Evolutionary conservation across 805 yeast species (phyloP).

Genomic region (Candida hispaniensis): DNA sequence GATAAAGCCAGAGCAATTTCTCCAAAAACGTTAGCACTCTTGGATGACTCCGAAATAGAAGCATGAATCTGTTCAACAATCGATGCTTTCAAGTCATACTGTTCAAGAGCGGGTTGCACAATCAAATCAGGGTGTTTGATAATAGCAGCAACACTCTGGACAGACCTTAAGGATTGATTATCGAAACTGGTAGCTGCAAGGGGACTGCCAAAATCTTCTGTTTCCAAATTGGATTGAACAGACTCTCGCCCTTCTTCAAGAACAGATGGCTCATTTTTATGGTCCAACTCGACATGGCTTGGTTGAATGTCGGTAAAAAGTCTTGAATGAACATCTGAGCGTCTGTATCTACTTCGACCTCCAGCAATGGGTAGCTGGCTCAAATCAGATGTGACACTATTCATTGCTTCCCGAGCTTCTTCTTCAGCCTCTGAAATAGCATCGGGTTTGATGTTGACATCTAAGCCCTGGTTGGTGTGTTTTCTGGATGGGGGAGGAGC

Average conservation of each 20-base stretch:
- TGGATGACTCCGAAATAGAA: slow-evolving; percentile 56
- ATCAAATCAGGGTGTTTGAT: slow-evolving; percentile 26
- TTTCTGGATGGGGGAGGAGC: slow-evolving; percentile 15
- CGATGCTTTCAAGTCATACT: slow-evolving; percentile 47
- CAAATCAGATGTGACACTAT: slow-evolving; percentile 26
- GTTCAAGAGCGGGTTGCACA: slow-evolving; percentile 19
- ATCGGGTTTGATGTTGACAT: slow-evolving; percentile 23
- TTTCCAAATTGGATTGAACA: too few species aligned
- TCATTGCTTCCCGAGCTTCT: slow-evolving; percentile 26
- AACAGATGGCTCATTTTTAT: too few species aligned
- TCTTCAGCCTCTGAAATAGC: slow-evolving; percentile 23
- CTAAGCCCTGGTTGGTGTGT: slow-evolving; percentile 16
- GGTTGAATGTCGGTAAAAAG: slow-evolving; percentile 25
- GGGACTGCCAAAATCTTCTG: too few species aligned
- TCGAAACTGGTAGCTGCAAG: too few species aligned
- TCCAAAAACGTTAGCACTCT: slow-evolving; percentile 59
- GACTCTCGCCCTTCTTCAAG: too few species aligned
- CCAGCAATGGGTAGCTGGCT: slow-evolving; percentile 26
- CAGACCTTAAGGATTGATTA: slow-evolving; percentile 23
- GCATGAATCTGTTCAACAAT: slow-evolving; percentile 81
- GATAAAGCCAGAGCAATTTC: slow-evolving; percentile 64
- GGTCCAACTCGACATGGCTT: slow-evolving; percentile 18
- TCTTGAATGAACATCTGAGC: slow-evolving; percentile 27
- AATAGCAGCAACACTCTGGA: slow-evolving; percentile 18
- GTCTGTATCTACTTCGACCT: slow-evolving; percentile 24